Conservation (phyloP, 2,329 filamentous ascomycete genomes). For the Ustilaginoidea virens region DNA sequence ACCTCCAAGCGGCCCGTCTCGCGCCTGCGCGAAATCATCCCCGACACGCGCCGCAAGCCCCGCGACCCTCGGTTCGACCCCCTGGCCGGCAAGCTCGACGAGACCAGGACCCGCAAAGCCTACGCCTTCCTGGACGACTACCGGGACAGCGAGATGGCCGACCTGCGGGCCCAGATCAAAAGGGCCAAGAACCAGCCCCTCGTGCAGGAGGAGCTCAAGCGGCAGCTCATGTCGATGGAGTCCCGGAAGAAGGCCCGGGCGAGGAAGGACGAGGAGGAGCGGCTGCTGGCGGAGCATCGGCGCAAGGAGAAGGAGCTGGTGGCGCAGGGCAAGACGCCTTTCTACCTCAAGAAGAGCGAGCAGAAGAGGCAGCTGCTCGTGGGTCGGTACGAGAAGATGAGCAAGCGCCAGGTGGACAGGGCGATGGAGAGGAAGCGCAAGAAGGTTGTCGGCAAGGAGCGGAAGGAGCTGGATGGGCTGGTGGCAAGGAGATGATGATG, state of each 20-base stretch:
- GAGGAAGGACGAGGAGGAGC: slow-evolving; percentile 52
- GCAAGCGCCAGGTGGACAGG: slow-evolving; percentile 68
- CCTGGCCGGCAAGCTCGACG: slow-evolving; percentile 35
- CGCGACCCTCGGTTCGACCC: slow-evolving; percentile 86
- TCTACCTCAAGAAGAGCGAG: slow-evolving; percentile 84
- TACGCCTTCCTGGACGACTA: slow-evolving; percentile 87
- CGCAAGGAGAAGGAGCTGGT: slow-evolving; percentile 73
- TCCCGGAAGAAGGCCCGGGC: slow-evolving; percentile 57
- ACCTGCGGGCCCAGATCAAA: slow-evolving; percentile 53
- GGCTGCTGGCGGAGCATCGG: slow-evolving; percentile 60
- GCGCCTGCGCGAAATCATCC: slow-evolving; percentile 60
- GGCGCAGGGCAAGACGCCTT: slow-evolving; percentile 79
- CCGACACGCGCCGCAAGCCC: slow-evolving; percentile 36
- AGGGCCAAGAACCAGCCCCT: slow-evolving; percentile 46
- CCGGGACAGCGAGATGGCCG: slow-evolving; percentile 64
- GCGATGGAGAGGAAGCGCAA: slow-evolving; percentile 77
- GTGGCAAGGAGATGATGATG: slow-evolving; percentile 11
- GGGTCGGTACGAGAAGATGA: slow-evolving; percentile 70
- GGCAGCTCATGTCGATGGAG: slow-evolving; percentile 62
- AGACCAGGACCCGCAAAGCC: slow-evolving; percentile 46
- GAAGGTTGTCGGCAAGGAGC: slow-evolving; percentile 77
- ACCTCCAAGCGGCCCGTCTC: slow-evolving; percentile 74
- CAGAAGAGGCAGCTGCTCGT: slow-evolving; percentile 74
- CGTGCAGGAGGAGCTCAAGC: slow-evolving; percentile 55
- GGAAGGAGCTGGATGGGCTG: slow-evolving; percentile 46